Evolutionary conservation across 164 flowering plant genomes (phyloP), one percentile per base, ranked within the genome.

Genomic region (Vitis labrusca): DNA sequence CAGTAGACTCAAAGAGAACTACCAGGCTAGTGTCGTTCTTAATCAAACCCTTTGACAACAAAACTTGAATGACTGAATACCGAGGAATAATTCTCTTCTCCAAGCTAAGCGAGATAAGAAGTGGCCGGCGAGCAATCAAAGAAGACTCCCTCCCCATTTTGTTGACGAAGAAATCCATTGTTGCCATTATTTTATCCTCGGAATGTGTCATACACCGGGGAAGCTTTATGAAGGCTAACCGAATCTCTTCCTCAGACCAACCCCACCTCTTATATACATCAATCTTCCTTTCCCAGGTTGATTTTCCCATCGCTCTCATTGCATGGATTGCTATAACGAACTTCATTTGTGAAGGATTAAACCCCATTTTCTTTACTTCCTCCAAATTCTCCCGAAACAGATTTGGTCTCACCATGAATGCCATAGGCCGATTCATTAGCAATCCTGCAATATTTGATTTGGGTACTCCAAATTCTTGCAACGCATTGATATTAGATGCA

Each of bases 211-310:
- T 59, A 55, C 51, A 59, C 29, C 2, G 3, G 4, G 76, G 76
- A 9, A 65, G 49, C 73, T n/a, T 59, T 13, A 19, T 15, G 10
- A 77, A 77, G 2, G 73, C 67, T 5, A 12, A 7, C 2, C 59
- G 15, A 51, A 72, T 54, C 11, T 72, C 72, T 1, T 64, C 70
- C 57, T 59, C 56, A 11, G 79, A 72, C 76, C 72, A 72, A 47
- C 74, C 78, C 68, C 60, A 76, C 32, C 54, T 71, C 64, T 27
- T 63, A 58, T 66, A 76, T 29, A 63, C 71, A 55, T 71, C 64
- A 8, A 56, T 8, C n/a, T 63, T 71, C 23, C 55, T 16, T 9
- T 76, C 73, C 74, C 74, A 76, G 2, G 14, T 61, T 2, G 52
- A 10, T 66, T 66, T n/a, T 9, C 37, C 50, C 58, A 71, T 15